Base-by-base conservation (phyloP, 192 early-diverging fungal genomes). In the Gonapodya prolifera region DNA sequence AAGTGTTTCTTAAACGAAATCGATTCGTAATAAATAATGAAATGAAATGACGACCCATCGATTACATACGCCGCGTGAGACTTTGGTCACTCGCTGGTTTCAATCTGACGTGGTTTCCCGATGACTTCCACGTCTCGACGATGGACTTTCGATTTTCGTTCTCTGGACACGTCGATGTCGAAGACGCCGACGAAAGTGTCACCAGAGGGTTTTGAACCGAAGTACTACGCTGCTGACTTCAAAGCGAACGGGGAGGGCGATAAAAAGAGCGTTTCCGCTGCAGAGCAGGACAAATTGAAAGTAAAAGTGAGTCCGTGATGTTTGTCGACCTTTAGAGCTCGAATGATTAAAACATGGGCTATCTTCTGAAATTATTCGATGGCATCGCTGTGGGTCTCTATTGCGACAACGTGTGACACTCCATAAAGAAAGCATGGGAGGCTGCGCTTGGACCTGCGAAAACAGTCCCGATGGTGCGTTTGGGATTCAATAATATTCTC, bases 371-470 rank as follows among this genome's bases (percentile, higher is more conserved):
- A n/a, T n/a, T n/a, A n/a, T n/a, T n/a, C n/a, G n/a, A n/a, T n/a
- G n/a, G n/a, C n/a, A n/a, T n/a, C n/a, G n/a, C n/a, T n/a, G n/a
- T n/a, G n/a, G n/a, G n/a, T n/a, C n/a, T n/a, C n/a, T n/a, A n/a
- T n/a, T n/a, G n/a, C n/a, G n/a, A n/a, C n/a, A n/a, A n/a, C n/a
- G n/a, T n/a, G n/a, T n/a, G n/a, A n/a, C n/a, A n/a, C n/a, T 23
- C 23, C 45, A 69, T 75, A 69, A 77, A 98, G 91, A 98, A 96
- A 92, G 96, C 96, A 35, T 99, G 95, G 95, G 98, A 99, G 80
- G 89, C 91, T 32, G 96, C 96, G 1, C 83, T 97, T 61, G 90
- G 85, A 0, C 93, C 94, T 1, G 94, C 90, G 70, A 98, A 98
- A 81, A 90, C 90, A 34, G 89, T 98, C 30, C 98, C 98, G 0